A percentile compares a stretch with the other conserved stretches of the same genome.
These are phyloP conservation scores for Staphylotrichum longicolle DNA, from an alignment of 495 filamentous ascomycete genomes.

Conservation along the genomic window DNA sequence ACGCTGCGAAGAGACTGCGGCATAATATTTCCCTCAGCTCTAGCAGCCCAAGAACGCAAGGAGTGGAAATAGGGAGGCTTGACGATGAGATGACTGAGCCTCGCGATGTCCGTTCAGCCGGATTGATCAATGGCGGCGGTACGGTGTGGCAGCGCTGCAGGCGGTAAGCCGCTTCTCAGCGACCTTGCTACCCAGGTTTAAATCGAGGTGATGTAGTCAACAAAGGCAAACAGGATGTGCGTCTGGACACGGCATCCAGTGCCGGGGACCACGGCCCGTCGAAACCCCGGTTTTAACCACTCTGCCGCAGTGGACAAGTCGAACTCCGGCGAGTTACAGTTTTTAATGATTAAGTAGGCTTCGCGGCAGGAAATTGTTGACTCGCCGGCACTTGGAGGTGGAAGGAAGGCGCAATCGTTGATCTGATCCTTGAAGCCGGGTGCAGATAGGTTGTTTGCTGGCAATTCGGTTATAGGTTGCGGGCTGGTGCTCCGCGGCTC, in stretches of 20 bases:
- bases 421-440: slow-evolving; percentile 2
- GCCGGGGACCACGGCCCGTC: slow-evolving; percentile 24
- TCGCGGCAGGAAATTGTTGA: slow-evolving; percentile 33
- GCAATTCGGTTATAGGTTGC: neutral
- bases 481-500: neutral
- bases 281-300: slow-evolving; percentile 28
- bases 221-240: slow-evolving; percentile 30
- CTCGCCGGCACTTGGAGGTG: slow-evolving; percentile 24
- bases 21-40: no score
- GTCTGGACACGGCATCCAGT: slow-evolving; percentile 32
- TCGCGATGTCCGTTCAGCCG: no score
- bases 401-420: slow-evolving; percentile 20
- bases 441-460: neutral
- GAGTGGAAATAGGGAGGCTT: no score
- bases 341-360: slow-evolving; percentile 26
- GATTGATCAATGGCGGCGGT: no score
- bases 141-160: no score
- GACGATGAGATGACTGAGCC: no score
- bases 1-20: no score
- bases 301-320: slow-evolving; percentile 22
- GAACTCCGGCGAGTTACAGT: slow-evolving; percentile 20
- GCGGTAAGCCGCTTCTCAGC: no score
- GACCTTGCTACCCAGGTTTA: no score
- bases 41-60: no score
- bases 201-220: no score